Evolutionary conservation across 257 asterid genomes (phyloP).

Genomic region (Knoxia roxburghii): DNA sequence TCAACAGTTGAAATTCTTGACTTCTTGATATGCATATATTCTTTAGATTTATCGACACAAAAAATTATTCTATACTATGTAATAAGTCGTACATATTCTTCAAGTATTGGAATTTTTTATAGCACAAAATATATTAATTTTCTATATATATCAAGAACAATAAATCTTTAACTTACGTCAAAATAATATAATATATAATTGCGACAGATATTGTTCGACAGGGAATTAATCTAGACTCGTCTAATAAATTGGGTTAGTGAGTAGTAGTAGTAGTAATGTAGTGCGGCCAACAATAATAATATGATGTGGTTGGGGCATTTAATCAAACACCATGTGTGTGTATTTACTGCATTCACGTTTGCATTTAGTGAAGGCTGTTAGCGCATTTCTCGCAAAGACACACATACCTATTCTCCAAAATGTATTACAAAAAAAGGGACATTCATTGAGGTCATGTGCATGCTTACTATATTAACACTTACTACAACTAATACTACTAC

Average conservation of each 20-base stretch:
- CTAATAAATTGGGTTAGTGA: no score
- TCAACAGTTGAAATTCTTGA: background rate
- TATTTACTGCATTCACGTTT: constrained; percentile 70
- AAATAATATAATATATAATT: no score
- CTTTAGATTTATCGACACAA: no score
- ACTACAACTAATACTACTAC: background rate
- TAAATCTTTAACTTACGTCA: no score
- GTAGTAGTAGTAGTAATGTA: no score
- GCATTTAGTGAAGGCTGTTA: constrained; percentile 50
- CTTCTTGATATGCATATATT: background rate
- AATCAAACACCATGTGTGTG: constrained; percentile 26
- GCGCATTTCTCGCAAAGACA: constrained; percentile 56
- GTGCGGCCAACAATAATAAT: constrained; percentile 30
- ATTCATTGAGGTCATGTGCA: constrained; percentile 33
- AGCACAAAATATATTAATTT: no score
- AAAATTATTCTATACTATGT: no score
- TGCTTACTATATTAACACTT: background rate
- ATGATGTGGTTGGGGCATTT: constrained; percentile 37
- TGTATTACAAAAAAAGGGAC: constrained; percentile 6
- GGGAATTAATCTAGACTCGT: no score
- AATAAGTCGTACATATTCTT: no score
- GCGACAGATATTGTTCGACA: no score
- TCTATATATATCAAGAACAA: no score
- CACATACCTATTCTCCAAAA: constrained; percentile 25
- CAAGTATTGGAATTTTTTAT: no score